These are phyloP conservation scores for Stagonosporopsis rhizophila DNA, from an alignment of 2,329 filamentous ascomycete species.

Conservation along the genomic window DNA sequence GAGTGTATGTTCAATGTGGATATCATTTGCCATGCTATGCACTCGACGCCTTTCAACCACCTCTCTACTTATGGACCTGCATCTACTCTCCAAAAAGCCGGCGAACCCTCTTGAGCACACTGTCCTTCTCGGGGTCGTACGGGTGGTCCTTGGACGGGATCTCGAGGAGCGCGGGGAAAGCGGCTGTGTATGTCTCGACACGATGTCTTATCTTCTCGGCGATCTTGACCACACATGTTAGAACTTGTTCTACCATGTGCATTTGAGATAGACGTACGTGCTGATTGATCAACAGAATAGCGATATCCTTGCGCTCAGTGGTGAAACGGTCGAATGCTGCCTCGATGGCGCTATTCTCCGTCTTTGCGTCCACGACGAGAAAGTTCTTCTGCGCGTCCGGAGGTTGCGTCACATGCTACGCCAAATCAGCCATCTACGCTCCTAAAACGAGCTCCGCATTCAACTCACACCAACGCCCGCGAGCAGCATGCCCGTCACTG, in stretches of 20 bases:
- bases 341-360: conserved; percentile 86
- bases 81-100: conserved; percentile 74
- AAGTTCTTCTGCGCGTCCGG: conserved; percentile 97
- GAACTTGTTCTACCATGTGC: not conserved
- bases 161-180: conserved; percentile 94
- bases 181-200: conserved; percentile 89
- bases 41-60: not conserved
- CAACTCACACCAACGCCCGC: conserved; percentile 87
- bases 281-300: conserved; percentile 96
- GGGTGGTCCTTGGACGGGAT: conserved; percentile 99
- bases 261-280: conserved; percentile 70
- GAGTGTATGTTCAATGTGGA: conserved; percentile 3
- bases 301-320: conserved; percentile 91
- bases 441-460: not conserved
- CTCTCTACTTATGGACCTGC: not conserved
- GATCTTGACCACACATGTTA: conserved; percentile 63
- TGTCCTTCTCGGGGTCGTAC: conserved; percentile 98
- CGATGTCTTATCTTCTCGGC: conserved; percentile 91
- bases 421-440: not conserved
- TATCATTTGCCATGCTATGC: conserved; percentile 15
- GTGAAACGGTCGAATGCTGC: conserved; percentile 90
- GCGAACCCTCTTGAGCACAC: conserved; percentile 86
- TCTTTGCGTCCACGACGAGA: conserved; percentile 93
- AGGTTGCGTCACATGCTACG: conserved; percentile 85
- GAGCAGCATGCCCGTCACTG: conserved; percentile 92